These are phyloP conservation scores for Kandelia obovata DNA, from an alignment of 345 rosid genomes.

Conservation along the genomic window DNA sequence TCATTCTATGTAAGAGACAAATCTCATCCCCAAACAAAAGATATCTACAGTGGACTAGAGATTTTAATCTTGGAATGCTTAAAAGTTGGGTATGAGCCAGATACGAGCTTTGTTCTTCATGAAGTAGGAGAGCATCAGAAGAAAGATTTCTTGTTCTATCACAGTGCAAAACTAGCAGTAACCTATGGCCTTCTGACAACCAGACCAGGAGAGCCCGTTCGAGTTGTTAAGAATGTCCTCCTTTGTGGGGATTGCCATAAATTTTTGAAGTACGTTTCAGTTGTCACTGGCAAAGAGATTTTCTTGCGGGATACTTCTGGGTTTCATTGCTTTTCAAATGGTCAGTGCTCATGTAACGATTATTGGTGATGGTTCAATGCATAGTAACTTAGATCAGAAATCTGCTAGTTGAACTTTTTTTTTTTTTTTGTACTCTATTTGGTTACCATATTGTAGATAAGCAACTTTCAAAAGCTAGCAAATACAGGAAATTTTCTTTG, in stretches of 20 bases:
- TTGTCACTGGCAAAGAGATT: conserved; percentile 56
- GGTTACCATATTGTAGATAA: no score
- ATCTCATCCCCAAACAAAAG: conserved; percentile 57
- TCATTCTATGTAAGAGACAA: conserved; percentile 67
- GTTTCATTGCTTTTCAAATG: conserved; percentile 65
- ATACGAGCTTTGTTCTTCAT: conserved; percentile 84
- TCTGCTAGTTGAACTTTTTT: no score
- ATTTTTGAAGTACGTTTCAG: conserved; percentile 56
- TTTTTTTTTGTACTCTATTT: no score
- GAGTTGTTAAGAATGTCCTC: conserved; percentile 64
- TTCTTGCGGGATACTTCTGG: conserved; percentile 75
- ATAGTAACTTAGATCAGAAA: background rate
- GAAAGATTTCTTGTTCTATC: conserved; percentile 70
- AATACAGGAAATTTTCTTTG: no score
- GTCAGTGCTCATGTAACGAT: conserved; percentile 72
- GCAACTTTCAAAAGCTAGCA: no score
- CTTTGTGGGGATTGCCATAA: conserved; percentile 82
- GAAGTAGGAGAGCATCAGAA: conserved; percentile 86
- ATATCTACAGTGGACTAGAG: conserved; percentile 67
- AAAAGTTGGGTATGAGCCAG: conserved; percentile 66
- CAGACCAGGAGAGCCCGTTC: conserved; percentile 42
- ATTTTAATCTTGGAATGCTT: conserved; percentile 65
- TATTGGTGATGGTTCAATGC: conserved; percentile 40
- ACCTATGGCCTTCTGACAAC: conserved; percentile 66
- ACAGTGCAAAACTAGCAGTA: conserved; percentile 83